phyloP scores from a whole-genome alignment of 2,329 filamentous ascomycete species.

The Shiraia bambusicola region DNA sequence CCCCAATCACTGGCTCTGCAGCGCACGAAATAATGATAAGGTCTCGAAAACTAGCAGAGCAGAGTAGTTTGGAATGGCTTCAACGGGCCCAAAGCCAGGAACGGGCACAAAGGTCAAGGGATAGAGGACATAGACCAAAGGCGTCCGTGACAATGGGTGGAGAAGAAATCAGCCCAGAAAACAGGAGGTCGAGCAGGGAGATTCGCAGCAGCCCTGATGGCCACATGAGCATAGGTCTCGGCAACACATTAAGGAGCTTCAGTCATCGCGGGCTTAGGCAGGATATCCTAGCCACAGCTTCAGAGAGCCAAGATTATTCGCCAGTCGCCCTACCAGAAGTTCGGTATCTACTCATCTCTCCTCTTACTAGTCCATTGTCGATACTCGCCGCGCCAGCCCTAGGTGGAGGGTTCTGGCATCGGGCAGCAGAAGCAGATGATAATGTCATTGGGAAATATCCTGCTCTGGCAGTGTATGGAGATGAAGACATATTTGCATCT shows the following conservation, averaged over 20 bases:
- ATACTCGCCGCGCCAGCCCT: constrained; percentile 37
- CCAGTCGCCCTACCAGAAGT: constrained; percentile 22
- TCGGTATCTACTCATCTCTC: constrained; percentile 51
- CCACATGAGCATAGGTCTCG: constrained; percentile 40
- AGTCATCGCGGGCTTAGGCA: constrained; percentile 25
- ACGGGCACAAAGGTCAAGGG: constrained; percentile 32
- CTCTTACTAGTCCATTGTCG: constrained; percentile 49
- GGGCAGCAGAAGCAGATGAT: constrained; percentile 7
- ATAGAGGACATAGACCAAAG: constrained; percentile 19
- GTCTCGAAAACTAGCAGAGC: constrained; percentile 66
- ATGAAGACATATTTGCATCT: constrained; percentile 72
- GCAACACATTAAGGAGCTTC: constrained; percentile 28
- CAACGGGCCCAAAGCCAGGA: constrained; percentile 23
- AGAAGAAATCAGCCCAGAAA: constrained; percentile 48
- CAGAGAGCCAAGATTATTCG: constrained; percentile 2
- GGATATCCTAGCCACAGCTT: constrained; percentile 8
- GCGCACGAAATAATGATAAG: constrained; percentile 69
- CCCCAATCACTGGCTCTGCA: constrained; percentile 56
- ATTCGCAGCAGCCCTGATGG: constrained; percentile 34
- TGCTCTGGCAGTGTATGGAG: constrained; percentile 73
- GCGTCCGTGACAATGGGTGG: constrained; percentile 47
- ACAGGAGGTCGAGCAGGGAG: constrained; percentile 47
- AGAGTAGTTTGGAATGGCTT: constrained; percentile 56
- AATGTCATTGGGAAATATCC: constrained; percentile 27
- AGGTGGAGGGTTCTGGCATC: constrained; percentile 31